phyloP scores from a whole-genome alignment of 1,139 yeast genomes.

The Geotrichum phurueaensis region DNA sequence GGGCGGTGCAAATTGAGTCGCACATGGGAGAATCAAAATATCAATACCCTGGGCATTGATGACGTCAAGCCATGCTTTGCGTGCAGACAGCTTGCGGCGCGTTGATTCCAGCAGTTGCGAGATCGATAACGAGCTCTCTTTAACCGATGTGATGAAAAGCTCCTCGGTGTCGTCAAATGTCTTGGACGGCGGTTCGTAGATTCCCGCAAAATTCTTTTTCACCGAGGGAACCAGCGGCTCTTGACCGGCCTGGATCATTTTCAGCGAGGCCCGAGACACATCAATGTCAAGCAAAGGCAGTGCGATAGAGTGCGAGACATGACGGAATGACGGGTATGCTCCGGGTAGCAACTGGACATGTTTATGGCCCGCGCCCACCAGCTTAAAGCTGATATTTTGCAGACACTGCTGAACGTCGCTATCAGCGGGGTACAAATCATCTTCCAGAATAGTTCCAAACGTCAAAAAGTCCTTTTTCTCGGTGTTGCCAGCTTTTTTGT shows the following conservation, averaged over 20 bases:
- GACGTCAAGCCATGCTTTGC: slow-evolving; percentile 13
- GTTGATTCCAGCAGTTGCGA: neutral
- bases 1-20: slow-evolving; percentile 10
- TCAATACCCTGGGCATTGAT: slow-evolving; percentile 11
- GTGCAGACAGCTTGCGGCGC: neutral
- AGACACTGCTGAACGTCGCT: slow-evolving; percentile 10
- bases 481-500: neutral
- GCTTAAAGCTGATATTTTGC: slow-evolving; percentile 3
- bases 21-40: slow-evolving; percentile 14
- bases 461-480: neutral
- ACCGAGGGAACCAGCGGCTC: slow-evolving; percentile 17
- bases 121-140: neutral
- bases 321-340: slow-evolving; percentile 7
- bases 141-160: neutral
- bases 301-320: slow-evolving; percentile 6
- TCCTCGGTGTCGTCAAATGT: slow-evolving; percentile 1
- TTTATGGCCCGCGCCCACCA: slow-evolving; percentile 11
- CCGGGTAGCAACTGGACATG: slow-evolving; percentile 5
- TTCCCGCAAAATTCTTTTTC: neutral
- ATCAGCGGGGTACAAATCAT: slow-evolving; percentile 5
- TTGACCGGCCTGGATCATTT: slow-evolving; percentile 10
- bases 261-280: slow-evolving; percentile 4
- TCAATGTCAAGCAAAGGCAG: slow-evolving; percentile 14
- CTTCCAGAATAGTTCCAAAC: slow-evolving; percentile 13
- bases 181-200: slow-evolving; percentile 2